Conservation (phyloP, 768 basidiomycete species). For the Paxillus rubicundulus region DNA sequence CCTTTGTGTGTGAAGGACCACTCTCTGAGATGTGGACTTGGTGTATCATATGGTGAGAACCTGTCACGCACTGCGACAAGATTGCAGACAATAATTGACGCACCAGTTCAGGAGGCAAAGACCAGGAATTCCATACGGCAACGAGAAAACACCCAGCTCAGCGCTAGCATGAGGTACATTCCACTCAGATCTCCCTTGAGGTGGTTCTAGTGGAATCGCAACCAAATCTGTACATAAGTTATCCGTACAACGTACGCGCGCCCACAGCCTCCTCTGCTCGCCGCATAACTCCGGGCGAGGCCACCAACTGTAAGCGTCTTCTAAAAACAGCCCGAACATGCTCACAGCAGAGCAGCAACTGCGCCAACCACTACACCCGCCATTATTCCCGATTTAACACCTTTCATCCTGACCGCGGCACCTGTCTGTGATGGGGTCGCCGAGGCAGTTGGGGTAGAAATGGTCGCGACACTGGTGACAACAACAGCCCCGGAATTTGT, state of each 20-base stretch:
- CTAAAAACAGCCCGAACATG: no score
- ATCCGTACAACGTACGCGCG: background rate
- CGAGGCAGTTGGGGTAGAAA: background rate
- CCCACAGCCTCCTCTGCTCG: background rate
- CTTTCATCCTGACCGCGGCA: background rate
- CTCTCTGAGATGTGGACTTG: no score
- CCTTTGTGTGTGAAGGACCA: no score
- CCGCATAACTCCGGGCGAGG: background rate
- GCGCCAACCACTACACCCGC: slow-evolving; percentile 4
- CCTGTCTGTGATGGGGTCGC: slow-evolving; percentile 5
- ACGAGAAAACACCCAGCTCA: no score
- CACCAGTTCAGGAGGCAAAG: no score
- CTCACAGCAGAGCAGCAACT: slow-evolving; percentile 6
- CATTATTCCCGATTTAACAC: background rate
- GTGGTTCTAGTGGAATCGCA: background rate
- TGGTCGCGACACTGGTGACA: background rate
- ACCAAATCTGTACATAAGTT: background rate
- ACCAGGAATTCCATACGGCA: no score
- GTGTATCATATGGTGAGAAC: background rate
- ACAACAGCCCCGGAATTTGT: no score
- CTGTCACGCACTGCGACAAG: background rate
- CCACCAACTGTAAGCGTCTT: no score
- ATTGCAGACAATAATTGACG: background rate
- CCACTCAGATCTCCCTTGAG: no score
- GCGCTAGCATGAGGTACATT: no score